Conservation (phyloP, 129 eudicot genomes). For the Flaveria sonorensis region DNA sequence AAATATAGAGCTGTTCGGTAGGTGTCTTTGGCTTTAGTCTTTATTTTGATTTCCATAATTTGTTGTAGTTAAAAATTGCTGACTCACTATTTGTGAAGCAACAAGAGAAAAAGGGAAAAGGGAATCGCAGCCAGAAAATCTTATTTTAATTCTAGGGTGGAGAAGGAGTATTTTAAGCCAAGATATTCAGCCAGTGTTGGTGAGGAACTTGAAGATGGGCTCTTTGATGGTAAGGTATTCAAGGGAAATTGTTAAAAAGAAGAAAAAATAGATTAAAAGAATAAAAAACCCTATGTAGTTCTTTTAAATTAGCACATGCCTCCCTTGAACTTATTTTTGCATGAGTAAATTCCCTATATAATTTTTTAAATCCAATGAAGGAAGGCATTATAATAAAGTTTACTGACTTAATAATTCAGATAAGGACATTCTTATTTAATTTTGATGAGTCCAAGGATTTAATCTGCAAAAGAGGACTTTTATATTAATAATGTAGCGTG, state of each 20-base stretch:
- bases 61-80: slow-evolving; percentile 7
- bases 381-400: neutral
- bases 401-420: neutral
- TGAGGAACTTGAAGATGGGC: slow-evolving; percentile 95
- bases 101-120: slow-evolving; percentile 59
- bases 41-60: neutral
- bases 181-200: slow-evolving; percentile 82
- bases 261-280: neutral
- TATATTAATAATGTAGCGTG: neutral
- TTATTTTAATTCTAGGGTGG: slow-evolving; percentile 61
- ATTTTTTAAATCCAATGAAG: neutral
- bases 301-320: neutral
- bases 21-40: slow-evolving; percentile 23
- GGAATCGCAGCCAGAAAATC: slow-evolving; percentile 54
- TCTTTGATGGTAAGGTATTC: slow-evolving; percentile 81
- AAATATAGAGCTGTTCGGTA: slow-evolving; percentile 80
- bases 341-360: neutral
- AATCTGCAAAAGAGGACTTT: neutral
- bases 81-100: slow-evolving; percentile 40
- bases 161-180: slow-evolving; percentile 93
- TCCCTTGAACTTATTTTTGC: slow-evolving; percentile 4
- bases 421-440: neutral
- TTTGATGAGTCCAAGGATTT: neutral
- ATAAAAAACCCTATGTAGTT: neutral
- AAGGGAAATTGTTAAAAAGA: neutral